Evolutionary conservation across 495 filamentous ascomycete species (phyloP), one percentile per base, ranked within the genome.

Genomic region (Aspergillus sparsus): DNA sequence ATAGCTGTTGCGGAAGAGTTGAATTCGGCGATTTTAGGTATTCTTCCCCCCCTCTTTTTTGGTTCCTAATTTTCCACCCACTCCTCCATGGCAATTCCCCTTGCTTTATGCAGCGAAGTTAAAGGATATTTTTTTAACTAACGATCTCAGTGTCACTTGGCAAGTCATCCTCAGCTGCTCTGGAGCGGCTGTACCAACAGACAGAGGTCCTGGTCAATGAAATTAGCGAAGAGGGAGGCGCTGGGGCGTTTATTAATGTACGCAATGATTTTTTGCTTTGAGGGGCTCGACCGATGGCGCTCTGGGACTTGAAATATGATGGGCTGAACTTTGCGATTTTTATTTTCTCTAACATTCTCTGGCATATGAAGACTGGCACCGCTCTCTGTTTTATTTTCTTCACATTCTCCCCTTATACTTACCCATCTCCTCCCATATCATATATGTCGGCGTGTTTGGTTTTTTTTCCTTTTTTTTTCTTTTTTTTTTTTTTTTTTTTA

Each of bases 11-110:
- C 92, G 16, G 94, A 99, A 76, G 93, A 96, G 75, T 75, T 99
- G 62, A 98, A 98, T 71, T 89, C 90, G 60, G 94, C 91, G 39
- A 97, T 98, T 62, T 73, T 98, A 53, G 88, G 93, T 97, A 82
- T 66, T 83, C 78, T 55, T 16, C 56, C 21, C 55, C 16, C 52
- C 46, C 49, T 45, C 36, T 11, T 47, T 60, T 57, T 32, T 27
- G 21, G 21, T 27, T 27, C 21, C 21, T 27, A 27, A 27, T 27
- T 27, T 27, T 1, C 21, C 21, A 1, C 21, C 21, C 21, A 27
- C 21, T 27, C 21, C 21, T 27, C 21, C 21, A 27, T 27, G 21
- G 21, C 21, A 27, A 27, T 27, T 27, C 21, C 21, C 15, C 63
- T 71, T 35, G 21, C 60, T 11, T 34, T 34, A 2, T 42, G 32